Conservation (phyloP, 129 eudicot species). For the Oenanthe sinensis region DNA sequence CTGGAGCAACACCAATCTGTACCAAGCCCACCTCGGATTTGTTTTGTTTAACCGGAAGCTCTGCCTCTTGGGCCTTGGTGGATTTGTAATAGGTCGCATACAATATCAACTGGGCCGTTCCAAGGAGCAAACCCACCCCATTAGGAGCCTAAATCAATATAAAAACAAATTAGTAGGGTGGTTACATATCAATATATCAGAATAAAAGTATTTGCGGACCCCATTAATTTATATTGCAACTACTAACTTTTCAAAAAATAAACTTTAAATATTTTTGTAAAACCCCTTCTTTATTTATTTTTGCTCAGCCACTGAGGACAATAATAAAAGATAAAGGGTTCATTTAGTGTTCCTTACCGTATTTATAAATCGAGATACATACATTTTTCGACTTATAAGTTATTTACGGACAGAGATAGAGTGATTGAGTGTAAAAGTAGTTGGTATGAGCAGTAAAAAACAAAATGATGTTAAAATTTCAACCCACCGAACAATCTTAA, state of each 20-base stretch:
- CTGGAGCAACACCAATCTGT: not conserved
- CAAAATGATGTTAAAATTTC: not conserved
- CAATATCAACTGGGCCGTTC: constrained; percentile 49
- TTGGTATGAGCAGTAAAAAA: not conserved
- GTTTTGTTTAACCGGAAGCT: constrained; percentile 33
- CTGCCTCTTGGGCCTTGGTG: constrained; percentile 22
- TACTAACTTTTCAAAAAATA: too few species aligned
- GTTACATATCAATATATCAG: not conserved
- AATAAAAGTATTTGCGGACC: not conserved
- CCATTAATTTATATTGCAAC: too few species aligned
- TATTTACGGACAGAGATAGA: too few species aligned
- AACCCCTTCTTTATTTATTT: too few species aligned
- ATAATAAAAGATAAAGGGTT: too few species aligned
- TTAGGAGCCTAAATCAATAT: constrained; percentile 47
- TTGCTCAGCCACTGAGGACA: too few species aligned
- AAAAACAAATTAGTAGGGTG: not conserved
- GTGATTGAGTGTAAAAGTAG: too few species aligned
- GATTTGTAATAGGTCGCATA: constrained; percentile 67
- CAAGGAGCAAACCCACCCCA: constrained; percentile 52
- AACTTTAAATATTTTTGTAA: too few species aligned
- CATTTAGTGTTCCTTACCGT: too few species aligned
- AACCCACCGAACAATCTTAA: not conserved
- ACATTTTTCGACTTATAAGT: too few species aligned
- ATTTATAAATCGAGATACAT: too few species aligned
- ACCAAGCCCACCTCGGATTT: constrained; percentile 30